Evolutionary conservation across 1,139 yeast species (phyloP), one percentile per base, ranked within the genome.

Genomic region (Nakaseomyces kungkrabaensis): DNA sequence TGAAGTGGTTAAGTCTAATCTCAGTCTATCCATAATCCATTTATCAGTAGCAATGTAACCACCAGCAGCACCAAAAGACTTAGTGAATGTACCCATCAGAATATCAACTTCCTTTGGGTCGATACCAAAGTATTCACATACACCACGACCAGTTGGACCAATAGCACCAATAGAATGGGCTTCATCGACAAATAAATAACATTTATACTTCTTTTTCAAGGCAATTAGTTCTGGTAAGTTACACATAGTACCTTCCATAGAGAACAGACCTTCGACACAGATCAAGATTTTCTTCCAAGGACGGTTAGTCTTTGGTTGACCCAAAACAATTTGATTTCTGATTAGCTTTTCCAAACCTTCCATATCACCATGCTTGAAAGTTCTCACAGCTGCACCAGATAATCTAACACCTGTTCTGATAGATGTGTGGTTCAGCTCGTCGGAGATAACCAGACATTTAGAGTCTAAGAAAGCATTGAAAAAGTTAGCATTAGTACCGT

Each of bases 111-210:
- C 78, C 24, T 72, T 67, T 38, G 97, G 92, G 56, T 81, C 78
- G 50, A 92, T 78, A 46, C 83, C 83, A 65, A 85, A 92, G 69
- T 87, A 87, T 66, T 94, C 97, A 71, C 97, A 90, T 37, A 92
- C 84, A 63, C 99, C 99, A 63, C 87, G 81, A 48, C 98, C 98
- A 47, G 72, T 70, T 41, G 95, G 94, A 32, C 99, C 99, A 69
- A 92, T 77, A 8, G 98, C 98, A 63, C 99, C 99, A 63, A 94
- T 85, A 4, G 97, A 90, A 68, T 92, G 99, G 22, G 98, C 98
- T 69, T 92, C 99, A 67, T 92, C 99, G 54, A 94, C 86, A 65
- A 86, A 92, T 52, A 92, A 72, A 65, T 87, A 87, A 63, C 92
- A 85, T 65, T 89, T 89, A 72, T 94, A 92, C 67, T 85, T 86